Percentiles rank a stretch among this genome's conserved stretches.
Conservation (phyloP, 345 rosid genomes). For the Barbarea vulgaris region DNA sequence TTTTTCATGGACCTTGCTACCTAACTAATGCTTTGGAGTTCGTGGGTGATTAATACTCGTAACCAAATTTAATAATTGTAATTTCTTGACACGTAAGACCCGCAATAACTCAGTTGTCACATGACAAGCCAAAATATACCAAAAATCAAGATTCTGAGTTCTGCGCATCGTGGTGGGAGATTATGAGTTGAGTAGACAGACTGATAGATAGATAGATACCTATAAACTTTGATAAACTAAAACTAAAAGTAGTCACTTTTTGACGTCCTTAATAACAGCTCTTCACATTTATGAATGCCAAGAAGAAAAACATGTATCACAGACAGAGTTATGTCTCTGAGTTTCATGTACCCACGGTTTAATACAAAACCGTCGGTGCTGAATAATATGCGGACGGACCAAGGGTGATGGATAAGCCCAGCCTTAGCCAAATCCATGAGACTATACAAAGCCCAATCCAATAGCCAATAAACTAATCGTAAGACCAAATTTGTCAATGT, state of each 20-base stretch:
- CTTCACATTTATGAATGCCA: slow-evolving; percentile 6
- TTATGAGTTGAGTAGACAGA: neutral
- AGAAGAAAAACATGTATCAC: slow-evolving; percentile 4
- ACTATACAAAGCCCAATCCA: neutral
- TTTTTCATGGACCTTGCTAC: neutral
- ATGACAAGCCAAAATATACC: neutral
- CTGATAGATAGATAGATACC: neutral
- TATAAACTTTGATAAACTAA: neutral
- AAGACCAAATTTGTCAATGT: slow-evolving; percentile 12
- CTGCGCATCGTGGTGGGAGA: neutral
- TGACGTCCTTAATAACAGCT: slow-evolving; percentile 2
- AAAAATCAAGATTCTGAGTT: neutral
- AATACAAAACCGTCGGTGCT: slow-evolving; percentile 30
- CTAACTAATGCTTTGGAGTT: slow-evolving; percentile 19
- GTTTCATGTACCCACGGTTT: neutral
- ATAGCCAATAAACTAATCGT: neutral
- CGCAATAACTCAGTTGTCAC: neutral
- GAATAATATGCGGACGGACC: slow-evolving; percentile 7
- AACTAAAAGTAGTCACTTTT: neutral
- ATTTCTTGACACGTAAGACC: slow-evolving; percentile 4
- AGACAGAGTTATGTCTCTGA: slow-evolving; percentile 15
- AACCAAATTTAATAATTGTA: slow-evolving; percentile 12
- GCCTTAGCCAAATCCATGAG: neutral
- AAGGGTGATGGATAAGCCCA: neutral
- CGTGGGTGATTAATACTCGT: slow-evolving; percentile 7